Percentiles rank a stretch among this genome's conserved stretches.
Evolutionary conservation across 257 asterid species (phyloP).

Genomic region (Linderniella brevidens): DNA sequence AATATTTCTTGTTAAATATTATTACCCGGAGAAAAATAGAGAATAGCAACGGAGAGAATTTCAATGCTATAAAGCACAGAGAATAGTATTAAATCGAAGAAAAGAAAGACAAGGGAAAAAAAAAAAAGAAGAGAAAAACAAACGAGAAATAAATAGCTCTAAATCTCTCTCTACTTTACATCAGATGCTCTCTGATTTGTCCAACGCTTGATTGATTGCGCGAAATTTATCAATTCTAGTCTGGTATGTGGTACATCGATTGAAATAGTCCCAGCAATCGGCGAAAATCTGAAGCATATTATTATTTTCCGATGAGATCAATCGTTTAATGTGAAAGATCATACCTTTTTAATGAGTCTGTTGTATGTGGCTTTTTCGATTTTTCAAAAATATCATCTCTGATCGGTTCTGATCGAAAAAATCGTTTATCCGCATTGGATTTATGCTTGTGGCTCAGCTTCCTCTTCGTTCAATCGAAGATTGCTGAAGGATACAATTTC

Average conservation of each 20-base stretch:
- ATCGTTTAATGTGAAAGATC: slow-evolving; percentile 11
- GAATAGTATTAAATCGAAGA: slow-evolving; percentile 9
- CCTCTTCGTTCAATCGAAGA: too few relatives aligned
- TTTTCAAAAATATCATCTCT: slow-evolving; percentile 22
- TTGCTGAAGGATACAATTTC: too few relatives aligned
- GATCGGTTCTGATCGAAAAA: slow-evolving; percentile 19
- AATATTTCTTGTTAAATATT: background rate
- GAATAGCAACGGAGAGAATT: slow-evolving; percentile 19
- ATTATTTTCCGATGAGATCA: slow-evolving; percentile 22
- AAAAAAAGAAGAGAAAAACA: slow-evolving; percentile 7
- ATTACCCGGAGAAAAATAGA: slow-evolving; percentile 10
- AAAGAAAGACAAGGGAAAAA: too few relatives aligned
- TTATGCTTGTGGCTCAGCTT: slow-evolving; percentile 16
- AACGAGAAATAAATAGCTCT: slow-evolving; percentile 25
- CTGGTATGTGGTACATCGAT: slow-evolving; percentile 48
- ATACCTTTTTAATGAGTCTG: slow-evolving; percentile 16
- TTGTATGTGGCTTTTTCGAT: slow-evolving; percentile 16
- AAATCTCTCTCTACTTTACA: slow-evolving; percentile 31
- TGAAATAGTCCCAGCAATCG: slow-evolving; percentile 13
- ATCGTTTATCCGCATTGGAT: slow-evolving; percentile 23
- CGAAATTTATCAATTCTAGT: slow-evolving; percentile 27
- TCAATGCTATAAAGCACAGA: slow-evolving; percentile 19
- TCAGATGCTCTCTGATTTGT: slow-evolving; percentile 50
- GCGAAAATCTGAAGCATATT: slow-evolving; percentile 10
- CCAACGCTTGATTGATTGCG: slow-evolving; percentile 30